Evolutionary conservation across 345 rosid species (phyloP).

Genomic region (Brassica incana): DNA sequence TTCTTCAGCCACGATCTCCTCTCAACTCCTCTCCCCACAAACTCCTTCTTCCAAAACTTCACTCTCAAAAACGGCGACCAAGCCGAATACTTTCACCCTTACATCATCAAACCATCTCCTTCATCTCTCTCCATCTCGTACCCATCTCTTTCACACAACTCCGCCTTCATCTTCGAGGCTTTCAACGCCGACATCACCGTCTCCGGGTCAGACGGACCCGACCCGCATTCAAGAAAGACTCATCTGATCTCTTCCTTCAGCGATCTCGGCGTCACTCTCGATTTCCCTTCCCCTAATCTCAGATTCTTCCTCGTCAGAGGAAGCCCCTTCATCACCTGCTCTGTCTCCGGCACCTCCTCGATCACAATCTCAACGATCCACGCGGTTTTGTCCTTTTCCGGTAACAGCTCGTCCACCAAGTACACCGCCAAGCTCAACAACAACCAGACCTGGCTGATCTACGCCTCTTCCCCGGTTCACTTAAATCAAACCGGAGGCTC

Average conservation of each 20-base stretch:
- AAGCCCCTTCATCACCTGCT: conserved; percentile 77
- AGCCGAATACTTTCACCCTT: conserved; percentile 90
- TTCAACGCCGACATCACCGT: conserved; percentile 69
- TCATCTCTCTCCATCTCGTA: conserved; percentile 66
- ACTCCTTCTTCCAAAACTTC: conserved; percentile 90
- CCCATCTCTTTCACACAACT: conserved; percentile 64
- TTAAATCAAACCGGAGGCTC: conserved; percentile 45
- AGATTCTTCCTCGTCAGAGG: conserved; percentile 85
- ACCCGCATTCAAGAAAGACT: conserved; percentile 36
- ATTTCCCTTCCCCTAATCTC: conserved; percentile 65
- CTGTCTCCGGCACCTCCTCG: conserved; percentile 46
- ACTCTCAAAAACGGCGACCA: conserved; percentile 81
- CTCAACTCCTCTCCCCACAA: conserved; percentile 82
- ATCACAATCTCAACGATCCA: conserved; percentile 71
- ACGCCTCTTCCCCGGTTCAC: conserved; percentile 66
- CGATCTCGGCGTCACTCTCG: conserved; percentile 82
- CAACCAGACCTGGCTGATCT: conserved; percentile 80
- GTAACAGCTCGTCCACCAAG: conserved; percentile 56
- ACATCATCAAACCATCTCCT: conserved; percentile 65
- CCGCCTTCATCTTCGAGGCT: conserved; percentile 63
- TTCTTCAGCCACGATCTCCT: conserved; percentile 73
- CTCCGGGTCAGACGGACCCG: conserved; percentile 46
- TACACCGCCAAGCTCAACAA: conserved; percentile 69
- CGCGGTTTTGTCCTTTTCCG: conserved; percentile 59
- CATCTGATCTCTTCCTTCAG: conserved; percentile 67